phyloP scores from a whole-genome alignment of 305 asterid genomes.

The Rubia tinctorum region DNA sequence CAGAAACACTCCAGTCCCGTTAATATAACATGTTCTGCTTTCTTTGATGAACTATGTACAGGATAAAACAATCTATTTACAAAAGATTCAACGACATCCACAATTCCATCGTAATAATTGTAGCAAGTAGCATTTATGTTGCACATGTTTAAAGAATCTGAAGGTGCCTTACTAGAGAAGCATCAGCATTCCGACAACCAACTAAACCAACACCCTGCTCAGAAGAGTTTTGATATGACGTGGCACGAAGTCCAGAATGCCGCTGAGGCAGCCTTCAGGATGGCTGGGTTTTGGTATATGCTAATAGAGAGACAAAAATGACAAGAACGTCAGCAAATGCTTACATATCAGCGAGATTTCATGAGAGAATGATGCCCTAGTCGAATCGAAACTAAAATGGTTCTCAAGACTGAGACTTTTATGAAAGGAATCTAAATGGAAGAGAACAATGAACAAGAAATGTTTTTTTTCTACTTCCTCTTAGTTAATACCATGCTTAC shows the following conservation, averaged over 20 bases:
- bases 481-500: not conserved
- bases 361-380: not conserved
- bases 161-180: not conserved
- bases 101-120: not conserved
- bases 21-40: not conserved
- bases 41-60: slow-evolving; percentile 31
- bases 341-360: not conserved
- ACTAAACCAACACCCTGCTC: slow-evolving; percentile 21
- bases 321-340: slow-evolving; percentile 9
- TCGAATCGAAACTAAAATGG: not conserved
- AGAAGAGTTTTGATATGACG: slow-evolving; percentile 84
- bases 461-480: not conserved
- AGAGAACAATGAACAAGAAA: not conserved
- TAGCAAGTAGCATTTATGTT: slow-evolving; percentile 24
- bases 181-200: slow-evolving; percentile 7
- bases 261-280: slow-evolving; percentile 70
- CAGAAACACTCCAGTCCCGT: not conserved
- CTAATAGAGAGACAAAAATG: slow-evolving; percentile 32
- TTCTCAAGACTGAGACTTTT: not conserved
- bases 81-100: not conserved
- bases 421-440: not conserved
- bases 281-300: slow-evolving; percentile 90
- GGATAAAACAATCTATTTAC: slow-evolving; percentile 8
- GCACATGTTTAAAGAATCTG: slow-evolving; percentile 22
- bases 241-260: slow-evolving; percentile 93